Evolutionary conservation across 129 eudicot genomes (phyloP), one percentile per base, ranked within the genome.

Genomic region (Gnaphalium uliginosum): DNA sequence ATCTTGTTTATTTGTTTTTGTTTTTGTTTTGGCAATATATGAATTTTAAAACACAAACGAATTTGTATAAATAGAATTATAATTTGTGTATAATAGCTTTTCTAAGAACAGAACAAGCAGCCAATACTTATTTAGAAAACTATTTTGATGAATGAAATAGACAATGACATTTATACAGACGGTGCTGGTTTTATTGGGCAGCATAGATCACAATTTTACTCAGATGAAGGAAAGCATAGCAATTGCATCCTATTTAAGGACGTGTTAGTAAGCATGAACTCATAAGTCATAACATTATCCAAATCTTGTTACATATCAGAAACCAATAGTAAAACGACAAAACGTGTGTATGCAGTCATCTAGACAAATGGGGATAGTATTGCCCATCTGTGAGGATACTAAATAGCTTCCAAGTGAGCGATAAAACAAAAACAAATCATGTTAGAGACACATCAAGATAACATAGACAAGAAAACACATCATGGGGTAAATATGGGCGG

Each of bases 311-410:
- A 25, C 62, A 21, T 33, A 60, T 48, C 71, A 63, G 30, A 14
- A 70, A 51, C 76, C 73, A 32, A 8, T 17, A 21, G 14, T 25
- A 23, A 69, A 10, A 25, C 56, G 57, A 66, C 19, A 66, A 29
- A 14, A 46, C 54, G 13, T 35, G 30, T 29, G 25, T 13, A 15
- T 17, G 69, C 69, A 6, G 68, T 13, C 26, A 19, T 61, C 43
- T 84, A 90, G 85, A 93, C 88, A 83, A 90, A 93, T 21, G 96
- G 96, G 66, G 98, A 95, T 70, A 88, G 76, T 81, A 88, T 88
- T 68, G 90, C 96, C 96, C 96, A 88, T 81, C 96, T 82, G 24
- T 88, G 79, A 35, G 96, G 96, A 75, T 90, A 90, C 84, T 82
- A 75, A 93, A 88, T 54, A 93, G 86, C 96, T 93, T 89, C 54